Percentiles rank a stretch among this genome's conserved stretches.
These are phyloP conservation scores for Gardenia jasminoides DNA, from an alignment of 257 asterid species.

Conservation along the genomic window DNA sequence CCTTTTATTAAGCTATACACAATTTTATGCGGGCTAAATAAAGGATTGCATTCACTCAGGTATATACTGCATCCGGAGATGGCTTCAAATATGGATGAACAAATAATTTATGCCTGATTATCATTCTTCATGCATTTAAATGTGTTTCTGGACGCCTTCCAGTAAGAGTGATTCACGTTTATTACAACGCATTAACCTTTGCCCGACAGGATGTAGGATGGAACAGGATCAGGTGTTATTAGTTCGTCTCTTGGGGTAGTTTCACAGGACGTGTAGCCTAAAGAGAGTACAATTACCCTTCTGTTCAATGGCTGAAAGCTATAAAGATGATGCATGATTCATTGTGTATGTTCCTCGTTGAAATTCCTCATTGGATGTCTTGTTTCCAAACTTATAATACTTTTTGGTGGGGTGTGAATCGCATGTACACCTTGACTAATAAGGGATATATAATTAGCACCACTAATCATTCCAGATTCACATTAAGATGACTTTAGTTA, in stretches of 20 bases:
- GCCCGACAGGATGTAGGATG: neutral
- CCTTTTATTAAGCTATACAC: no score
- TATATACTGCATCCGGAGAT: neutral
- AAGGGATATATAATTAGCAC: constrained; percentile 7
- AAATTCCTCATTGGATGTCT: neutral
- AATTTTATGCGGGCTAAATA: neutral
- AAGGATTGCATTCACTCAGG: neutral
- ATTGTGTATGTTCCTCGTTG: neutral
- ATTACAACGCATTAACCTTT: neutral
- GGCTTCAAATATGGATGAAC: neutral
- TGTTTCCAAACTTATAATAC: neutral
- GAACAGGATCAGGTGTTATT: neutral
- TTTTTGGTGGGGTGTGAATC: constrained; percentile 21
- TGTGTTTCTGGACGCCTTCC: neutral
- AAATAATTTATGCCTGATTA: neutral
- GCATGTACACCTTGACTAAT: neutral
- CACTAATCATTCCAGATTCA: constrained; percentile 18
- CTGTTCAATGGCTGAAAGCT: neutral
- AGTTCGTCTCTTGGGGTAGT: neutral
- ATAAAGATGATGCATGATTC: neutral
- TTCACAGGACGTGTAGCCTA: neutral
- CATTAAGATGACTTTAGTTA: constrained; percentile 3
- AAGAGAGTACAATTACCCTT: neutral
- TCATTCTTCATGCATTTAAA: neutral
- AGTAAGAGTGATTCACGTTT: neutral